phyloP scores from a whole-genome alignment of 2,329 filamentous ascomycete genomes.

The Trichoderma atrobrunneum region DNA sequence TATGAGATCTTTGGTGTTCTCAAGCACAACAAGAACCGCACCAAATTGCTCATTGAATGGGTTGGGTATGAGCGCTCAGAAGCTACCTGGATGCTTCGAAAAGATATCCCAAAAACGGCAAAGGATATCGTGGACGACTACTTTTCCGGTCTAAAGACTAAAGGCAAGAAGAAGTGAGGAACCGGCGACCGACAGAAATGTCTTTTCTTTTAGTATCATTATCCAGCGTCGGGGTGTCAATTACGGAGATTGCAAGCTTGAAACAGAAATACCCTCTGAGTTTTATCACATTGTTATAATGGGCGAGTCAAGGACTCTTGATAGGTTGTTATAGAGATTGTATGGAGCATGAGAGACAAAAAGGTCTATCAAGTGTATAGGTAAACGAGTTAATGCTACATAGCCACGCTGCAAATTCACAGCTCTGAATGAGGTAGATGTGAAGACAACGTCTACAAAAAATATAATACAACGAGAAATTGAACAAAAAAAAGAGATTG shows the following conservation, averaged over 20 bases:
- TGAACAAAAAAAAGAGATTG: background rate
- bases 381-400: background rate
- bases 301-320: background rate
- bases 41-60: conserved; percentile 37
- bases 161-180: background rate
- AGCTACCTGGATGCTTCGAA: conserved; percentile 31
- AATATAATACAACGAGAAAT: background rate
- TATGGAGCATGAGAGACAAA: background rate
- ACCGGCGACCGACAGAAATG: background rate
- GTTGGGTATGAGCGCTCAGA: conserved; percentile 32
- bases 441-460: background rate
- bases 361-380: background rate
- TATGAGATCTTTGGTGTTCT: conserved; percentile 36
- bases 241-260: background rate
- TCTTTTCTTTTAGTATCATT: background rate
- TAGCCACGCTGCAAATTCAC: background rate
- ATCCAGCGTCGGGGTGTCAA: background rate
- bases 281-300: background rate
- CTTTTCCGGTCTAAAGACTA: conserved; percentile 18
- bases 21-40: conserved; percentile 30
- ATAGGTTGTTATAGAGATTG: background rate
- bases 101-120: conserved; percentile 29
- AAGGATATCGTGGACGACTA: conserved; percentile 31
- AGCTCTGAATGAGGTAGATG: background rate
- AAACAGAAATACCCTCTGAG: background rate